Base-by-base conservation (phyloP, 2,329 filamentous ascomycete genomes). In the Ophiocordyceps camponoti-floridani region DNA sequence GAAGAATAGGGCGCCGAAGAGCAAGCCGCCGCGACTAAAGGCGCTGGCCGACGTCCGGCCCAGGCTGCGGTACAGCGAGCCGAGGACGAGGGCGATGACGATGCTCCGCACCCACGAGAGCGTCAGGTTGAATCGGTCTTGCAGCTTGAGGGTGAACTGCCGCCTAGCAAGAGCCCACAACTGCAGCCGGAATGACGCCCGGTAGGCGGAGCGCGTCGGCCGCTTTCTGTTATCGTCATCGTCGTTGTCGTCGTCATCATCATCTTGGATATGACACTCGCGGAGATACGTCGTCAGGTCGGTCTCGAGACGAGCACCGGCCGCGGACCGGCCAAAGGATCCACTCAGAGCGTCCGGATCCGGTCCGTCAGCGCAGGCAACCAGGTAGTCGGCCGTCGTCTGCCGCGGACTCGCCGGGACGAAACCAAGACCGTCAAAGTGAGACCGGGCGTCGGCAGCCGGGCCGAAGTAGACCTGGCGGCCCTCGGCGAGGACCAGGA, bases 71-170 rank as follows among this genome's bases (percentile, higher is more conserved):
- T 82, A 94, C 4, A 91, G 77, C 0, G 84, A 87, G 52, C 85
- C 86, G 41, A 85, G 68, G 23, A 93, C 75, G 47, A 93, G 79
- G 13, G 81, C 84, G 51, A 89, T 79, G 51, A 84, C 66, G 51
- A 88, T 78, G 46, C 64, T 71, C 9, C 73, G 66, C 38, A 72
- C 50, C 83, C 83, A 91, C 2, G 79, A 79, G 28, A 91, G 75
- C 13, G 69, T 65, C 6, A 93, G 68, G n/a, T 79, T 77, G 55
- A 88, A 82, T 47, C 80, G 81, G 58, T 94, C 85, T 59, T 93
- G 84, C 66, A 85, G 80, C 65, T 91, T 91, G 53, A 93, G 78
- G 44, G 82, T 68, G 58, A 87, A 91, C 58, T 93, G 85, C 5
- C 86, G 77, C 59, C 85, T 81, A 72, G 88, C 83, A 49, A 91